Evolutionary conservation across 805 yeast genomes (phyloP), one percentile per base, ranked within the genome.

Genomic region (Metschnikowia lachancei): DNA sequence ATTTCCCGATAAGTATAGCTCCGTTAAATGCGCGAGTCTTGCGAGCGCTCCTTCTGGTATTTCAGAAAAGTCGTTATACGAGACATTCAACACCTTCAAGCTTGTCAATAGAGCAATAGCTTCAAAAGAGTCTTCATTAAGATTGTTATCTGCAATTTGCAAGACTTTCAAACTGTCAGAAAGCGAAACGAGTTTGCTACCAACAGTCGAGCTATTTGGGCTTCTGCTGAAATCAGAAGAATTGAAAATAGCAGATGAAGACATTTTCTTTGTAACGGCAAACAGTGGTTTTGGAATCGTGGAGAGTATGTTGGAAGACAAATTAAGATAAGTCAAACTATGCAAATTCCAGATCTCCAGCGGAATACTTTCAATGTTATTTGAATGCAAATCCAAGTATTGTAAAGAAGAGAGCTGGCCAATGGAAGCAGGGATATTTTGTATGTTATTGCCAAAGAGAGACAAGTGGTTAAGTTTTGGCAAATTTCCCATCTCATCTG

Each of bases 41-140:
- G 79, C 65, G 11, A 87, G 61, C 2, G 82, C 80, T n/a, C 95
- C 88, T 16, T 72, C 65, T 0, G 97, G 95, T 22, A 92, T 79
- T 55, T 92, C 98, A 30, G 84, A 67, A 28, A 94, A 65, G 52
- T 83, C 91, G 59, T 94, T 94, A 64, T 92, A 92, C 0, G 96
- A 81, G 45, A 94, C 63, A 56, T 92, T 90, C 55, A 94, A 70
- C 1, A 76, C 62, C 48, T 76, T 78, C 52, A 94, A 65, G 41
- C 82, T 78, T 1, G 69, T 61, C 51, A 87, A 76, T 39, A 75
- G 66, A 5, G 87, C 77, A 28, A 94, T 69, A 3, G 80, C 73
- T 44, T 84, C 85, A 65, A 91, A 83, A 49, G 83, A 80, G 5
- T 84, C 85, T 59, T 92, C 97, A 20, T 75, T 77, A 29, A 94